These are phyloP conservation scores for Marsdenia floribunda DNA, from an alignment of 257 asterid genomes.

Conservation along the genomic window DNA sequence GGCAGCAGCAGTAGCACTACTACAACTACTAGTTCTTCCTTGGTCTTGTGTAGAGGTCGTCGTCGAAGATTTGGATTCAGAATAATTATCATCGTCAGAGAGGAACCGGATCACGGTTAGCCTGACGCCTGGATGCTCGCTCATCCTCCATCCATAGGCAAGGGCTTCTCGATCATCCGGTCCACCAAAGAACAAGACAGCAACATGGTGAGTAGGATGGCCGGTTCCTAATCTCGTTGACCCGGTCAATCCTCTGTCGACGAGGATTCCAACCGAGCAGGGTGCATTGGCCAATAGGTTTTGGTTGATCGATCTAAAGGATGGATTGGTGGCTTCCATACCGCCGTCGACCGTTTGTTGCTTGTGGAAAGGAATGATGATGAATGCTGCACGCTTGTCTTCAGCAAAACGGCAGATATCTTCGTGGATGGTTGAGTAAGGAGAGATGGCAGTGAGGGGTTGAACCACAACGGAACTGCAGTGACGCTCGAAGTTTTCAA, in stretches of 20 bases:
- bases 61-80: neutral
- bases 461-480: constrained; percentile 51
- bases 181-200: constrained; percentile 76
- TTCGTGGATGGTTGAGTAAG: constrained; percentile 93
- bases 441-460: constrained; percentile 83
- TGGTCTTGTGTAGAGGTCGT: no score
- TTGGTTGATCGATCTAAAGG: constrained; percentile 64
- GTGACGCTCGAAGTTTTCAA: constrained; percentile 78
- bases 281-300: constrained; percentile 74
- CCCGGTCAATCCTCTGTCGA: constrained; percentile 79
- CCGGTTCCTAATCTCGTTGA: constrained; percentile 52
- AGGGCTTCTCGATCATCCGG: constrained; percentile 82
- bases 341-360: constrained; percentile 97
- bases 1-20: neutral
- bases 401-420: constrained; percentile 74
- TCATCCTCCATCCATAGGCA: constrained; percentile 73
- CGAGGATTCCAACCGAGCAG: constrained; percentile 81
- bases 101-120: constrained; percentile 61
- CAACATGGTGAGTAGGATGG: constrained; percentile 55
- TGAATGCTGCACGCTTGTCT: constrained; percentile 66
- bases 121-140: constrained; percentile 51
- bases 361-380: constrained; percentile 81
- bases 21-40: no score
- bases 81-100: constrained; percentile 28
- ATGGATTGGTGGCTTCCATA: constrained; percentile 74